These are phyloP conservation scores for Stevia rebaudiana DNA, from an alignment of 140 eudicot species.

Conservation along the genomic window DNA sequence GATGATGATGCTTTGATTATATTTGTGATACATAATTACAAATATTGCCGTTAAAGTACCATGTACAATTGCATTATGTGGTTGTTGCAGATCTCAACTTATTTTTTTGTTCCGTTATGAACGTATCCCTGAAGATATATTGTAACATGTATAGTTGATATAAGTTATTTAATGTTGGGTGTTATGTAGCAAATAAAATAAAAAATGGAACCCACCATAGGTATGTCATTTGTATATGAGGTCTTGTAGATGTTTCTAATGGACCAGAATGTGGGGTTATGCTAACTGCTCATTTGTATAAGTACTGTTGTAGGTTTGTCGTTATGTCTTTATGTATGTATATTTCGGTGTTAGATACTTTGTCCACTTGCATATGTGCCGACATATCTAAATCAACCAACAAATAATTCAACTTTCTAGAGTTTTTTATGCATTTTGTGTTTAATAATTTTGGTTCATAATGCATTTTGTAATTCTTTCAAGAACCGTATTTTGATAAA, in stretches of 20 bases:
- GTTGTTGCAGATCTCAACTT: no score
- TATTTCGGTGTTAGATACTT: constrained; percentile 8
- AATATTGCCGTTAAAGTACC: no score
- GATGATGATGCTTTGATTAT: no score
- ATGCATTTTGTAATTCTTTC: no score
- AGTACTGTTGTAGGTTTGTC: neutral
- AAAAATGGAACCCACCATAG: constrained; percentile 15
- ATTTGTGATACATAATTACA: no score
- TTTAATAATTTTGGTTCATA: no score
- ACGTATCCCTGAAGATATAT: no score
- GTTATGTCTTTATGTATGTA: constrained; percentile 12
- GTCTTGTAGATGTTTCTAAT: neutral
- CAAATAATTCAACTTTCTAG: neutral
- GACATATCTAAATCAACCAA: neutral
- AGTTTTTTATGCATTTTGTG: no score
- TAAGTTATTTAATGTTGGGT: neutral
- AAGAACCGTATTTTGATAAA: no score
- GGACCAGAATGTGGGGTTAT: constrained; percentile 9
- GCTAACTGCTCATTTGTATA: constrained; percentile 7
- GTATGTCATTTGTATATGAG: constrained; percentile 1
- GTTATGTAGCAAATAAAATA: neutral
- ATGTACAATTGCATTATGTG: no score
- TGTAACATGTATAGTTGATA: neutral
- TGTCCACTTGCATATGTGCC: constrained; percentile 3
- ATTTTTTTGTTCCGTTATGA: no score